phyloP scores from a whole-genome alignment of 345 rosid species.

The Schrenkiella parvula region DNA sequence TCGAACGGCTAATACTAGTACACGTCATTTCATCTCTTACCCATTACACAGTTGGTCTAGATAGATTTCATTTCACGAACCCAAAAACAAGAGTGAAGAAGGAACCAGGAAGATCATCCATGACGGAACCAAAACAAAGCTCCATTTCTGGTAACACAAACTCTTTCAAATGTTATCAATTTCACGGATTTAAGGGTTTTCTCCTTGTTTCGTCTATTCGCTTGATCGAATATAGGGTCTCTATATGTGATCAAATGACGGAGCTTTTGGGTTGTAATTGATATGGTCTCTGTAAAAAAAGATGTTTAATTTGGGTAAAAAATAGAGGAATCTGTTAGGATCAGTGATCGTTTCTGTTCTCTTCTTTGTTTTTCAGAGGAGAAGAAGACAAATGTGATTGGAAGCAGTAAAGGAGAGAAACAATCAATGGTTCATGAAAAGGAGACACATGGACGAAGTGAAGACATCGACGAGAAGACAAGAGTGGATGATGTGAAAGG shows the following conservation, averaged over 20 bases:
- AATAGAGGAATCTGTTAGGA: background rate
- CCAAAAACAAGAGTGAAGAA: background rate
- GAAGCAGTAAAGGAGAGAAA: conserved; percentile 43
- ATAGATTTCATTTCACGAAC: background rate
- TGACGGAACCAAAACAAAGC: conserved; percentile 27
- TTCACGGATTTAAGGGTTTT: background rate
- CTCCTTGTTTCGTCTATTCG: background rate
- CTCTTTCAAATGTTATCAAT: background rate
- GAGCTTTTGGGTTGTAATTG: background rate
- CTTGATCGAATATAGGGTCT: background rate
- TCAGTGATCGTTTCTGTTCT: background rate
- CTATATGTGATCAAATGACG: background rate
- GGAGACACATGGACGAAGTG: conserved; percentile 51
- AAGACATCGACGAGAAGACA: conserved; percentile 48
- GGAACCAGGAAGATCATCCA: conserved; percentile 5
- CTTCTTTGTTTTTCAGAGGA: conserved; percentile 4
- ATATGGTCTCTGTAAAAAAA: background rate
- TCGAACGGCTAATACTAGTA: background rate
- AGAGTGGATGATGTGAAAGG: conserved; percentile 45
- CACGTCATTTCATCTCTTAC: background rate
- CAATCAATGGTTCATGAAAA: conserved; percentile 34
- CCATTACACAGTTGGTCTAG: background rate
- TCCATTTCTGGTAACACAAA: background rate
- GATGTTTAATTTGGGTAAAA: background rate
- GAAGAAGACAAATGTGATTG: conserved; percentile 35